Base-by-base conservation (phyloP, 163 green algal genomes). In the Chlorella variabilis region DNA sequence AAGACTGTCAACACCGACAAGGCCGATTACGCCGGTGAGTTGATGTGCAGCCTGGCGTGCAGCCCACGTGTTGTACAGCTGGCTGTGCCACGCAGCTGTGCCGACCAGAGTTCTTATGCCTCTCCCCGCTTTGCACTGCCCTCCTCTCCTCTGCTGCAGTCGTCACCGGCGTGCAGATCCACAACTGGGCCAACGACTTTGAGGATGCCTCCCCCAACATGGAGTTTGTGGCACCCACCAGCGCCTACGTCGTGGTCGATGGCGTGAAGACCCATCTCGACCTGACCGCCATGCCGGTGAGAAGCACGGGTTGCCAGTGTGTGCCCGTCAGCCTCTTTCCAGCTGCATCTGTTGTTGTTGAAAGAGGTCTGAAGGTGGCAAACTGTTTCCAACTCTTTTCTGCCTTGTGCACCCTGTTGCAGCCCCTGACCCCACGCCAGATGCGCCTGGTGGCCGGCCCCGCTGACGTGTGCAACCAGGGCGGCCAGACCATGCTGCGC, bases 131-230 rank as follows among this genome's bases (percentile, higher is more conserved):
- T n/a, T n/a, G n/a, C n/a, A n/a, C n/a, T n/a, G n/a, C n/a, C n/a
- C n/a, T n/a, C n/a, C n/a, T n/a, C n/a, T n/a, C n/a, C n/a, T n/a
- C n/a, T 33, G 33, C 48, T 49, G 70, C 70, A 77, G 91, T 98
- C 23, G 85, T 97, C 70, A 97, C 94, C 1, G 94, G 94, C 73
- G 85, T 96, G 41, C 90, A 96, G 85, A 93, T 97, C 83, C 93
- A 97, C 87, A 93, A 91, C 84, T 96, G 91, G 92, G 83, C 84
- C 21, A 34, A 62, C 29, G 6, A 58, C 27, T 92, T 85, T 56
- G 84, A 92, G 67, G 76, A 84, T 41, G 83, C 87, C 49, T 77
- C 76, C 13, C 90, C 91, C 58, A 91, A 90, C 75, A 87, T 97
- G 58, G 93, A 97, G 91, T 96, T 94, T 81, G 88, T 95, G 8